Evolutionary conservation across 148 eudicot species (phyloP).

Genomic region (Rhododendron henanense): DNA sequence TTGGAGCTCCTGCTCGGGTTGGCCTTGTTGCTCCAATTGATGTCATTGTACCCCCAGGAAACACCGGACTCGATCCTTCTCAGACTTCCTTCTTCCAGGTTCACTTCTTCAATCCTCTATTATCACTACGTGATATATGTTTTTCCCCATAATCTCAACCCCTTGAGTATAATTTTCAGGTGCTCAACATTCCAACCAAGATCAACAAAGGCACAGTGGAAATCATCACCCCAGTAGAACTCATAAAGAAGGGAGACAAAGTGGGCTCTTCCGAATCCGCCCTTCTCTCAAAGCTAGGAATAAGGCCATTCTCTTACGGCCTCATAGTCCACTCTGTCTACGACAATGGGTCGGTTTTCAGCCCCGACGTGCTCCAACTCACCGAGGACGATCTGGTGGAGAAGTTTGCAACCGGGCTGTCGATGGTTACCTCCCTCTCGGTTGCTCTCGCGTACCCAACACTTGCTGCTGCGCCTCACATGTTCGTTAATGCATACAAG

Average conservation of each 20-base stretch:
- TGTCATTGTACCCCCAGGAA: slow-evolving; percentile 56
- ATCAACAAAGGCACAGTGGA: slow-evolving; percentile 58
- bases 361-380: slow-evolving; percentile 44
- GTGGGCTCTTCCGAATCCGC: slow-evolving; percentile 55
- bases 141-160: not conserved
- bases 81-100: slow-evolving; percentile 57
- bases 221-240: slow-evolving; percentile 55
- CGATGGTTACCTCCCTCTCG: slow-evolving; percentile 29
- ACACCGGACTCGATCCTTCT: slow-evolving; percentile 56
- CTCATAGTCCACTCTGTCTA: slow-evolving; percentile 34
- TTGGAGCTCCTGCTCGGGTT: slow-evolving; percentile 60
- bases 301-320: slow-evolving; percentile 51
- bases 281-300: slow-evolving; percentile 43
- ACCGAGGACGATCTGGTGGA: slow-evolving; percentile 37
- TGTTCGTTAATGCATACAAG: slow-evolving; percentile 48
- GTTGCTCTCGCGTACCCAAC: slow-evolving; percentile 42
- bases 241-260: slow-evolving; percentile 54
- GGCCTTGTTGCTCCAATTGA: slow-evolving; percentile 49
- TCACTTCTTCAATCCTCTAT: not conserved
- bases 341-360: slow-evolving; percentile 48
- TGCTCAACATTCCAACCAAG: slow-evolving; percentile 51
- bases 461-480: slow-evolving; percentile 45
- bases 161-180: slow-evolving; percentile 15
- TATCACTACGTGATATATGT: not conserved
- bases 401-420: slow-evolving; percentile 36